Base-by-base conservation (phyloP, 768 basidiomycete genomes). In the Lactarius vividus region DNA sequence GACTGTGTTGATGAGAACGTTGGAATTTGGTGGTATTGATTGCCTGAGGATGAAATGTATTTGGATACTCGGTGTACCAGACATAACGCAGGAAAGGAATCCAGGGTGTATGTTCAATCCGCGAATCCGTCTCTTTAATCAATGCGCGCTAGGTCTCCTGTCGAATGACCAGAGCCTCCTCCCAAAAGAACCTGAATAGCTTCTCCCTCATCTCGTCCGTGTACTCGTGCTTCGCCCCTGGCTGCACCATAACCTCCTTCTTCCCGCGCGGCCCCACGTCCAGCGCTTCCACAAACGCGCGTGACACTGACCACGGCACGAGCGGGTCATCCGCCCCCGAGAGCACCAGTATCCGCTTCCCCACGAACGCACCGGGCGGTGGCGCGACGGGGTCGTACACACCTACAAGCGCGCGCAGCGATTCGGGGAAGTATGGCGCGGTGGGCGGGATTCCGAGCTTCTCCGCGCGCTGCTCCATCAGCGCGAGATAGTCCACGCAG, bases 341-440 rank as follows among this genome's bases (percentile, higher is more conserved):
- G 5, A 95, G 74, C 2, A 89, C 85, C 6, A 95, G 80, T 16
- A 95, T 80, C 71, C 85, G 85, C 79, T 92, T 93, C 1, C 85
- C 87, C 4, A 80, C 64, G 74, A 90, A 93, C 1, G 87, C 85
- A 15, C 76, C 71, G 67, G 80, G 84, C 6, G 83, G 76, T 40
- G 78, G 75, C 4, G 72, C 74, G 4, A 75, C 79, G 0, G 87
- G 84, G 68, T 86, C 84, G 29, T 77, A 68, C 18, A 69, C 71
- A 44, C 75, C 67, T 20, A 92, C 78, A 52, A 85, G 74, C n/a
- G 75, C 75, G 37, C 81, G 75, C 44, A 90, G 74, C 16, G 82
- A 80, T 15, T 76, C 74, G 0, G 92, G 90, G 62, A 89, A 82
- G 67, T 84, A 77, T 0, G 87, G 87, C 1, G 86, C 78, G 28